phyloP scores from a whole-genome alignment of 1,284 basidiomycete species.

The Ustilago shanxiensis region DNA sequence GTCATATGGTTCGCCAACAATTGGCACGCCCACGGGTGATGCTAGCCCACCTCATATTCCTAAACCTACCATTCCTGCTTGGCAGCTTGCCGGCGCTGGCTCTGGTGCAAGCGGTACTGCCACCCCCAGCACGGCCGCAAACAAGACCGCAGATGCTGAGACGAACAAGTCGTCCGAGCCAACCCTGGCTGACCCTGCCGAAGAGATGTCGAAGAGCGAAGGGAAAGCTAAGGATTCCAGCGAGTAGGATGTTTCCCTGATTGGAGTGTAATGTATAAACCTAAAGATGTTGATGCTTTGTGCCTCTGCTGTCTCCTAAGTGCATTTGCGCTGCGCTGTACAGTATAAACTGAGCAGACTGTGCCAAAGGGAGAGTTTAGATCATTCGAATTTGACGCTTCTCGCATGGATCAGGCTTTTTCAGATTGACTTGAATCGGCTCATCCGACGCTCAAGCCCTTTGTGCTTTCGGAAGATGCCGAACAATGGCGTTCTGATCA shows the following conservation, averaged over 20 bases:
- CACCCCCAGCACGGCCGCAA: slow-evolving; percentile 12
- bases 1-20: slow-evolving; percentile 45
- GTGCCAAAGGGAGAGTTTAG: too few species aligned
- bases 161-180: slow-evolving; percentile 25
- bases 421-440: neutral
- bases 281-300: too few species aligned
- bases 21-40: slow-evolving; percentile 44
- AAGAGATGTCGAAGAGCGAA: slow-evolving; percentile 50
- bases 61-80: slow-evolving; percentile 65
- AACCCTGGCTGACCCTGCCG: slow-evolving; percentile 34
- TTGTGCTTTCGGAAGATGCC: neutral
- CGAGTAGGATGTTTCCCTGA: slow-evolving; percentile 8
- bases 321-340: too few species aligned
- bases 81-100: slow-evolving; percentile 64
- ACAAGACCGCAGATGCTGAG: slow-evolving; percentile 20
- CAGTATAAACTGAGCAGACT: too few species aligned
- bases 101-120: slow-evolving; percentile 6
- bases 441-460: neutral
- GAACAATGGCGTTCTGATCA: neutral
- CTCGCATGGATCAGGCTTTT: neutral
- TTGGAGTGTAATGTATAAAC: neutral
- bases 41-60: slow-evolving; percentile 52
- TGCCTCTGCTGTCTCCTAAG: too few species aligned
- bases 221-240: slow-evolving; percentile 32
- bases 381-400: neutral